A percentile compares a stretch with the other conserved stretches of the same genome.
These are phyloP conservation scores for Stephanodiscus minutulus DNA, from an alignment of 108 stramenopile genomes.

Conservation along the genomic window DNA sequence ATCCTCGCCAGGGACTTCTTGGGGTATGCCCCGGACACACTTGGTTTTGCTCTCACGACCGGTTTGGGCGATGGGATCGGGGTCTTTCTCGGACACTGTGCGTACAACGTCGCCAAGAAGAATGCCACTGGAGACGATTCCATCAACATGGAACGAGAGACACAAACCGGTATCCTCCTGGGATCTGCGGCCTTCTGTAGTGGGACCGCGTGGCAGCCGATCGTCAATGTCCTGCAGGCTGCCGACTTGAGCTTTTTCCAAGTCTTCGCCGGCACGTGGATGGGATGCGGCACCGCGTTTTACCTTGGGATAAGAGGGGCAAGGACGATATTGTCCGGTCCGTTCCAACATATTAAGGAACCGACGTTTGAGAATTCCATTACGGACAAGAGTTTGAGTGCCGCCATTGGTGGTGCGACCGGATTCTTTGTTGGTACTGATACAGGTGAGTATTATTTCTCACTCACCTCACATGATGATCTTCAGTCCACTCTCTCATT, in stretches of 20 bases:
- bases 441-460: slow-evolving; percentile 16
- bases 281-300: slow-evolving; percentile 83
- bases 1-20: slow-evolving; percentile 61
- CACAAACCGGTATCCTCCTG: slow-evolving; percentile 68
- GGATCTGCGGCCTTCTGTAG: slow-evolving; percentile 81
- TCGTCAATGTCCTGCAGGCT: slow-evolving; percentile 78
- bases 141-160: slow-evolving; percentile 61
- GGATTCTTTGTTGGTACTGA: slow-evolving; percentile 88
- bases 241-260: slow-evolving; percentile 65
- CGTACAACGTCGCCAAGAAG: slow-evolving; percentile 71
- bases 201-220: slow-evolving; percentile 83
- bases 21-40: slow-evolving; percentile 61
- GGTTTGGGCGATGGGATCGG: slow-evolving; percentile 75
- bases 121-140: slow-evolving; percentile 21
- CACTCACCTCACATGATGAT: too few relatives aligned
- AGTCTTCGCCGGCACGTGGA: slow-evolving; percentile 76
- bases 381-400: slow-evolving; percentile 63
- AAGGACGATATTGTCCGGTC: slow-evolving; percentile 59
- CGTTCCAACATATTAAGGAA: slow-evolving; percentile 55
- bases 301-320: slow-evolving; percentile 68
- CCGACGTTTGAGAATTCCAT: slow-evolving; percentile 72
- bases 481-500: too few relatives aligned
- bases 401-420: slow-evolving; percentile 83
- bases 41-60: slow-evolving; percentile 73
- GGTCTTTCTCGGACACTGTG: slow-evolving; percentile 68